Conservation (phyloP, 805 yeast species). For the Cyberlindnera japonica region DNA sequence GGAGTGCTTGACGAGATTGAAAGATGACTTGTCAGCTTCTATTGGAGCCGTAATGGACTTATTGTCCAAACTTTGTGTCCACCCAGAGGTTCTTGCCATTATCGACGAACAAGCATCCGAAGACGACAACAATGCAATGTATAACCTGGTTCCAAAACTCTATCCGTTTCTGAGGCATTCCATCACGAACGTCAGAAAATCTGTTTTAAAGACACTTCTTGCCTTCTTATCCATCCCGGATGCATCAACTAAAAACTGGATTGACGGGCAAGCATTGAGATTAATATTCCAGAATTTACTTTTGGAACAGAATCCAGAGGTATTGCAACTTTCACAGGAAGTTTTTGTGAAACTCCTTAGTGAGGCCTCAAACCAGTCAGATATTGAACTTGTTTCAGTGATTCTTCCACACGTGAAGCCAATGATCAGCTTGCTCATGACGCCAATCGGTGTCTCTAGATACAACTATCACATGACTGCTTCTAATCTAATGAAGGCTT, state of each 20-base stretch:
- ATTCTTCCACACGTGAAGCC: conserved; percentile 58
- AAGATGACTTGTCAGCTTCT: conserved; percentile 91
- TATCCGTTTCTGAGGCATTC: conserved; percentile 94
- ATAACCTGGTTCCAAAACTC: conserved; percentile 78
- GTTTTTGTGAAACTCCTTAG: conserved; percentile 56
- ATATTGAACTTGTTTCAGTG: conserved; percentile 45
- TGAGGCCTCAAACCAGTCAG: conserved; percentile 37
- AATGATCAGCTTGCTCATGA: conserved; percentile 66
- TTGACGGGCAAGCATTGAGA: conserved; percentile 67
- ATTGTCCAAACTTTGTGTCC: conserved; percentile 81
- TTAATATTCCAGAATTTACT: conserved; percentile 81
- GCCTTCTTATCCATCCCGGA: conserved; percentile 68
- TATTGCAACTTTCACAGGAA: conserved; percentile 55
- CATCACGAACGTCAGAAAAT: conserved; percentile 82
- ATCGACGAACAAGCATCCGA: conserved; percentile 59
- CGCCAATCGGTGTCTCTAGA: conserved; percentile 93
- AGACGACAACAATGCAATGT: conserved; percentile 57
- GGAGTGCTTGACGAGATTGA: conserved; percentile 78
- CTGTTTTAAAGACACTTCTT: conserved; percentile 74
- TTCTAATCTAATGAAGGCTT: conserved; percentile 70
- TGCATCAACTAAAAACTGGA: conserved; percentile 60
- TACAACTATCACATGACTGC: conserved; percentile 83
- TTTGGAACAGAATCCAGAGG: conserved; percentile 82
- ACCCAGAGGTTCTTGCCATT: conserved; percentile 67
- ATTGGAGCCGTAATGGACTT: conserved; percentile 96